Base-by-base conservation (phyloP, 495 filamentous ascomycete genomes). In the Penicillium mononematosum region DNA sequence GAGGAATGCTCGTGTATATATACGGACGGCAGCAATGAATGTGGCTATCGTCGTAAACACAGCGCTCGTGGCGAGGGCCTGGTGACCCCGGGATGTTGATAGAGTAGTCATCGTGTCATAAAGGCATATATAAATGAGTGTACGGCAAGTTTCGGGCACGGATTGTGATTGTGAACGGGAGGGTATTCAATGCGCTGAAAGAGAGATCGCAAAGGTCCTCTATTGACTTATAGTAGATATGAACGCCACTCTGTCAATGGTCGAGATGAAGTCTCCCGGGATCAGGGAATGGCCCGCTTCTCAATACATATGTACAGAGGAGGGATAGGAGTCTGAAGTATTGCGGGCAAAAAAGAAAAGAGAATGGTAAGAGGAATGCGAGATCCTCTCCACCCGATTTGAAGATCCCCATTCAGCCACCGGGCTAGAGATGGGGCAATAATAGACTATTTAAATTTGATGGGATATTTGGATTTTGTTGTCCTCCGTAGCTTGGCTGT, bases 1-100 rank as follows among this genome's bases (percentile, higher is more conserved):
- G 17, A 77, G 68, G 42, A 68, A 79, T 25, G 78, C 78, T 65
- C 83, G 84, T 67, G 81, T 82, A 24, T 76, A 85, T 34, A 76
- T 63, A 17, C 73, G 73, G 32, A 69, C 31, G 9, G 59, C 53
- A 42, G 67, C 56, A n/a, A 75, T 29, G 2, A 63, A 7, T 20
- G 68, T 74, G 2, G 73, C 70, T 17, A 76, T 41, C 22, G 22
- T 57, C 11, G 71, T 73, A 32, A 76, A 73, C 42, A 70, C 57
- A 24, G 51, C 63, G 56, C 66, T 73, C 19, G 65, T 58, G 38
- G 62, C 64, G 22, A 76, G 56, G 44, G 71, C 68, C 48, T 60
- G 46, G 50, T 50, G 68, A 48, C 69, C 70, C 5, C 73, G 64
- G 31, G 66, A n/a, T 39, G 67, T 68, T 25, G 62, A 65, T 41